Evolutionary conservation across 2,329 filamentous ascomycete species (phyloP).

Genomic region (Diaporthe batatas): DNA sequence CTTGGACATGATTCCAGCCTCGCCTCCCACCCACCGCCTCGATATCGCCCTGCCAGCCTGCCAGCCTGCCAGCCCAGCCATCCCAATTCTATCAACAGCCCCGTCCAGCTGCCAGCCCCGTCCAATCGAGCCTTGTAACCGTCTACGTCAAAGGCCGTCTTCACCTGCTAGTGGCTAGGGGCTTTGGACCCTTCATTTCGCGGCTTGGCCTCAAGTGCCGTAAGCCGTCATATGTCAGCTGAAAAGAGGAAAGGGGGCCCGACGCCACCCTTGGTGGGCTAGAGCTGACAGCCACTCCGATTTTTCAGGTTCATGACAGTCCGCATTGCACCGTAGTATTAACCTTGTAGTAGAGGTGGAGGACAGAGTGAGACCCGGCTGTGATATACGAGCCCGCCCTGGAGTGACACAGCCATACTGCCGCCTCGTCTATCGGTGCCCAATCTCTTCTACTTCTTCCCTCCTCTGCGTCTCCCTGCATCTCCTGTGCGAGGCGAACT

Average conservation of each 20-base stretch:
- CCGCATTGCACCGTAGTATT: no score
- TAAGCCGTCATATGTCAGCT: slow-evolving; percentile 29
- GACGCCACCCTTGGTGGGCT: slow-evolving; percentile 8
- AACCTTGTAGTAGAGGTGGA: no score
- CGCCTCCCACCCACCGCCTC: background rate
- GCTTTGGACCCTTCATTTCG: background rate
- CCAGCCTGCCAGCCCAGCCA: slow-evolving; percentile 10
- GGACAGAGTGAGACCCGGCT: slow-evolving; percentile 15
- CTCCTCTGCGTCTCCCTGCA: background rate
- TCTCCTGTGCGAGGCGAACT: slow-evolving; percentile 37
- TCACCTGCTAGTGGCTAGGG: background rate
- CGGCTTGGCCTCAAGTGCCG: background rate
- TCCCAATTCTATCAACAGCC: slow-evolving; percentile 23
- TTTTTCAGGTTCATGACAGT: no score
- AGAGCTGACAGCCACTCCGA: slow-evolving; percentile 23
- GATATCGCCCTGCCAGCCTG: slow-evolving; percentile 1
- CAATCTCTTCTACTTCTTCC: slow-evolving; percentile 12
- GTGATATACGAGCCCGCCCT: slow-evolving; percentile 3
- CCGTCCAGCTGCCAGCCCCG: background rate
- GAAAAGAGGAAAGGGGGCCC: slow-evolving; percentile 25
- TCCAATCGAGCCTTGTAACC: background rate
- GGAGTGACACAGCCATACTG: slow-evolving; percentile 17
- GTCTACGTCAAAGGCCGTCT: background rate
- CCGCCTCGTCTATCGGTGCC: slow-evolving; percentile 32
- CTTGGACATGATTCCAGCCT: background rate